These are phyloP conservation scores for Podaxis sp. DNA, from an alignment of 768 basidiomycete species.

Conservation along the genomic window DNA sequence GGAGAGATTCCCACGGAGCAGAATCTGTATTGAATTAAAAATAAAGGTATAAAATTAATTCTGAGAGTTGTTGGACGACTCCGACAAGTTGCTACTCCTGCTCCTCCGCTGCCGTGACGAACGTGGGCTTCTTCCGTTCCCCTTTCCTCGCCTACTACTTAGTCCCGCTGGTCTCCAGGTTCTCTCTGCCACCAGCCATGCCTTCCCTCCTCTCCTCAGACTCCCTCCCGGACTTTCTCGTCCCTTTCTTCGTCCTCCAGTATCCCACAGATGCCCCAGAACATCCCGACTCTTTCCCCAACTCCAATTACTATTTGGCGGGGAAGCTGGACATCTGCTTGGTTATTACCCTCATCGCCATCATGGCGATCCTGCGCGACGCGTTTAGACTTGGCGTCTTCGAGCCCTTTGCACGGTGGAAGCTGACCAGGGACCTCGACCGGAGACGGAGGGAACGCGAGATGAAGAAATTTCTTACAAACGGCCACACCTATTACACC, in stretches of 20 bases:
- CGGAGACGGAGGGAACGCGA: conserved; percentile 22
- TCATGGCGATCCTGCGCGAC: conserved; percentile 89
- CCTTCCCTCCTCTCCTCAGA: conserved; percentile 2
- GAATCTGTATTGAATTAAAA: not conserved
- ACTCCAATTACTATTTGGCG: conserved; percentile 66
- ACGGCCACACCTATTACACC: conserved; percentile 15
- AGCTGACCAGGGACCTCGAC: conserved; percentile 56
- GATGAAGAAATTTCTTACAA: conserved; percentile 19
- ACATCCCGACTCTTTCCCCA: conserved; percentile 68
- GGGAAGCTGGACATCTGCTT: conserved; percentile 80
- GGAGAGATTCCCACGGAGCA: conserved; percentile 25
- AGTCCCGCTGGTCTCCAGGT: not conserved
- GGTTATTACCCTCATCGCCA: conserved; percentile 75
- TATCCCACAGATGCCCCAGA: conserved; percentile 58
- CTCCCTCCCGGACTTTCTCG: conserved; percentile 51
- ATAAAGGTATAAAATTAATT: not conserved
- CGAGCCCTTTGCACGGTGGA: conserved; percentile 80
- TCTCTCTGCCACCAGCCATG: not conserved
- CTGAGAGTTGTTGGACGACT: not conserved
- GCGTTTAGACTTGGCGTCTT: conserved; percentile 67
- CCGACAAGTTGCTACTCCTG: not conserved
- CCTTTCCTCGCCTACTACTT: conserved; percentile 7
- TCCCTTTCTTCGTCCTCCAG: conserved; percentile 74
- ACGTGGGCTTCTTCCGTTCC: conserved; percentile 4
- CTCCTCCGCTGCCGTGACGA: not conserved